Evolutionary conservation across 176 grass and related monocot genomes (phyloP).

Genomic region (Secale cereale): DNA sequence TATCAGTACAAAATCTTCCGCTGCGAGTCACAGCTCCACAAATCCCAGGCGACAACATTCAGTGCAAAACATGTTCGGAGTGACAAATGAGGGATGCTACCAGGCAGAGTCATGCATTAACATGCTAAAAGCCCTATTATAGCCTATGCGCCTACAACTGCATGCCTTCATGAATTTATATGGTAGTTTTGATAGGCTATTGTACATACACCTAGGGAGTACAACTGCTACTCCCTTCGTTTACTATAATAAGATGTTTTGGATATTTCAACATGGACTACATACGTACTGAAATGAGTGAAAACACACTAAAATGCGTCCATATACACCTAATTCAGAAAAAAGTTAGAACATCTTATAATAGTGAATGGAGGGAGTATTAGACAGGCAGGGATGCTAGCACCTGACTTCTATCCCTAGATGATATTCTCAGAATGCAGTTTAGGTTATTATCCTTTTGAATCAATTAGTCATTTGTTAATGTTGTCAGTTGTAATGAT

Average conservation of each 20-base stretch:
- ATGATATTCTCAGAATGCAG: neutral
- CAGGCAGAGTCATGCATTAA: constrained; percentile 4
- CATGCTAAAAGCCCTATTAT: constrained; percentile 1
- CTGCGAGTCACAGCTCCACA: neutral
- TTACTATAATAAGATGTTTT: too few relatives aligned
- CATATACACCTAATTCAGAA: too few relatives aligned
- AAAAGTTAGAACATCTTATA: too few relatives aligned
- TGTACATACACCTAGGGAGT: neutral
- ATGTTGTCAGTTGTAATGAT: neutral
- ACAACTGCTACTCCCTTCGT: neutral
- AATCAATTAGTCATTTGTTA: neutral
- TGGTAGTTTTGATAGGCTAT: neutral
- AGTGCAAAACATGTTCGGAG: neutral
- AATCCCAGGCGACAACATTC: neutral
- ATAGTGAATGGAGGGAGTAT: neutral
- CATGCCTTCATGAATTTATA: neutral
- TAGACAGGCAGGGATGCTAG: neutral
- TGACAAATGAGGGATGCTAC: neutral
- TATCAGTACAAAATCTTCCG: neutral
- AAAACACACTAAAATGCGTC: too few relatives aligned
- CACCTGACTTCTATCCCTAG: constrained; percentile 1
- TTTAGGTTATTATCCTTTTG: neutral
- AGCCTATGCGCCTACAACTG: neutral
- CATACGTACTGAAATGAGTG: too few relatives aligned
- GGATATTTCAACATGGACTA: too few relatives aligned